Evolutionary conservation across 257 asterid genomes (phyloP).

Genomic region (Fraxinus cuspidata): DNA sequence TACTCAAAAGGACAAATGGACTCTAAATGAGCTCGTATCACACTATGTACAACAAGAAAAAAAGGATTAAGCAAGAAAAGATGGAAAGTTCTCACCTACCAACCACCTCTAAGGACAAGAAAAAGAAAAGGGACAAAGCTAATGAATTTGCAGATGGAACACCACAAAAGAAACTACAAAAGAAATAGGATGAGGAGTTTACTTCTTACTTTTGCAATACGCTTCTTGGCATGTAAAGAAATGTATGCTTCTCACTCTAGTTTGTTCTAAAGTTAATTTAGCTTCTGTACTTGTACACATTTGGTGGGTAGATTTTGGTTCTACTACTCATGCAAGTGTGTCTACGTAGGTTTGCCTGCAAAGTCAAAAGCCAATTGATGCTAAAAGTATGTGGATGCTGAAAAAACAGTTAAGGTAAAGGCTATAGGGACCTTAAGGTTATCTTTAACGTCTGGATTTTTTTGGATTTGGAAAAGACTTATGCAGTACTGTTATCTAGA

Average conservation of each 20-base stretch:
- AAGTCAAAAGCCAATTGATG: background rate
- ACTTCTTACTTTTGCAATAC: background rate
- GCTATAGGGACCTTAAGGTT: background rate
- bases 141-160: background rate
- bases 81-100: too few species aligned
- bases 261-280: background rate
- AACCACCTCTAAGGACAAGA: background rate
- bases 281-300: background rate
- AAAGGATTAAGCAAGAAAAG: too few species aligned
- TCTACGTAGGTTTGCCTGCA: background rate
- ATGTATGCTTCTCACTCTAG: background rate
- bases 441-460: background rate
- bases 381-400: background rate
- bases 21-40: too few species aligned
- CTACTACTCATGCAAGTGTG: background rate
- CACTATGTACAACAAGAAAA: background rate
- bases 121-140: background rate
- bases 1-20: too few species aligned
- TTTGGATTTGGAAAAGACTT: background rate
- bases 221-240: background rate
- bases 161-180: too few species aligned
- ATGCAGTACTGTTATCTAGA: too few species aligned
- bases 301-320: background rate
- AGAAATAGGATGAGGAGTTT: background rate
- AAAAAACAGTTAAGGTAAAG: background rate